These are phyloP conservation scores for Saprolegnia diclina DNA, from an alignment of 352 stramenopile species.

Conservation along the genomic window DNA sequence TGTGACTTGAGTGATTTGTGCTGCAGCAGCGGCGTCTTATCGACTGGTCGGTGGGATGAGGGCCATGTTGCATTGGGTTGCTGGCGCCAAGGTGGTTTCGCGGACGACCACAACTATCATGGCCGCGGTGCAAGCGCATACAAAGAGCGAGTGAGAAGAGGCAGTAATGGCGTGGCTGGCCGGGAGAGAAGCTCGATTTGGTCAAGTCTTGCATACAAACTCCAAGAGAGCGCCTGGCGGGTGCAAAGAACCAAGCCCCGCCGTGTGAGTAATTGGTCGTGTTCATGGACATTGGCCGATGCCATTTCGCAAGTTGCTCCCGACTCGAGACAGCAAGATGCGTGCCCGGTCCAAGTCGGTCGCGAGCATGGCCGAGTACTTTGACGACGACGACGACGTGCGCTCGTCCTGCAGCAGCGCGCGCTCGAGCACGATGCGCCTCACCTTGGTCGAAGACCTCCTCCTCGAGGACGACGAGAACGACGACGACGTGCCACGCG, in stretches of 20 bases:
- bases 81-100: neutral
- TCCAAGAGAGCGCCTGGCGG: neutral
- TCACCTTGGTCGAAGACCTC: constrained; percentile 35
- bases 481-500: constrained; percentile 34
- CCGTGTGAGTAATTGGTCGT: neutral
- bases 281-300: constrained; percentile 5
- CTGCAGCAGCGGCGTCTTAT: too few species aligned
- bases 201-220: neutral
- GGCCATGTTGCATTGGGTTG: too few species aligned
- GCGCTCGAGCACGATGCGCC: constrained; percentile 20
- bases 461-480: constrained; percentile 36
- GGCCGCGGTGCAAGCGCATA: neutral
- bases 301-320: constrained; percentile 6
- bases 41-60: too few species aligned
- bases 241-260: too few species aligned
- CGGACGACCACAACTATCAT: neutral
- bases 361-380: constrained; percentile 68
- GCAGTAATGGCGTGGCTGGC: neutral
- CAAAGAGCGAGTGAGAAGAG: neutral
- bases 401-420: constrained; percentile 40
- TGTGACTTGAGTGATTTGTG: too few species aligned
- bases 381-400: constrained; percentile 44
- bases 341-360: constrained; percentile 66
- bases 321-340: constrained; percentile 32
- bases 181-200: neutral